Evolutionary conservation across 2,329 filamentous ascomycete genomes (phyloP), one percentile per base, ranked within the genome.

Genomic region (Aureobasidium sp.): DNA sequence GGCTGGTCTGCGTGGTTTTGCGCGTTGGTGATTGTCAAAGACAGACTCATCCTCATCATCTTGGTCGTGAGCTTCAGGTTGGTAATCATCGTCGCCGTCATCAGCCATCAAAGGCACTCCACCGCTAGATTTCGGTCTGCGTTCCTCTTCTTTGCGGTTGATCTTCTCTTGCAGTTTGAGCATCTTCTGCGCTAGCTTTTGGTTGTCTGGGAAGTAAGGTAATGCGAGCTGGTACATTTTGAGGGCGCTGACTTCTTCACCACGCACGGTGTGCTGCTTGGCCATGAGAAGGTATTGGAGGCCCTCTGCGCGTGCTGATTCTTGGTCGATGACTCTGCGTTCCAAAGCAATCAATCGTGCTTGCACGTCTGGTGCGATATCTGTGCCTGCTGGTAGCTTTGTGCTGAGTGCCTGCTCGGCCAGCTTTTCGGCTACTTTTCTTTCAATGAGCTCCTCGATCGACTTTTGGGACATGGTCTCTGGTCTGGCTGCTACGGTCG

Each of bases 381-480:
- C 65, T 67, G 72, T 63, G 67, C 72, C 62, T 46, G 77, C 66
- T 63, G 78, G 71, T 63, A 82, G 75, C 17, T 80, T 76, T 46
- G 87, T 84, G 65, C 83, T 82, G 17, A 84, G 71, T 1, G 84
- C 85, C 59, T 88, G 84, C n/a, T 87, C 87, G 0, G 92, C 91
- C 1, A 97, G 79, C 39, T 94, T 91, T 76, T 96, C 91, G 64
- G 88, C 87, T 0, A 97, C 90, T 70, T 96, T 96, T 68, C 88
- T 90, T 74, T 96, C 90, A 1, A 97, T 91, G 77, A 97, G 86
- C 42, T 91, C 90, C 72, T 97, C 92, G 64, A 97, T 95, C 58
- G 87, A 87, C 13, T 86, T 87, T 20, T 76, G 83, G 67, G 80
- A 73, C 78, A 82, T 67, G 20, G 52, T 51, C 12, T 56, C 46